These are phyloP conservation scores for Parafenestella ontariensis DNA, from an alignment of 2,329 filamentous ascomycete species.

Conservation along the genomic window DNA sequence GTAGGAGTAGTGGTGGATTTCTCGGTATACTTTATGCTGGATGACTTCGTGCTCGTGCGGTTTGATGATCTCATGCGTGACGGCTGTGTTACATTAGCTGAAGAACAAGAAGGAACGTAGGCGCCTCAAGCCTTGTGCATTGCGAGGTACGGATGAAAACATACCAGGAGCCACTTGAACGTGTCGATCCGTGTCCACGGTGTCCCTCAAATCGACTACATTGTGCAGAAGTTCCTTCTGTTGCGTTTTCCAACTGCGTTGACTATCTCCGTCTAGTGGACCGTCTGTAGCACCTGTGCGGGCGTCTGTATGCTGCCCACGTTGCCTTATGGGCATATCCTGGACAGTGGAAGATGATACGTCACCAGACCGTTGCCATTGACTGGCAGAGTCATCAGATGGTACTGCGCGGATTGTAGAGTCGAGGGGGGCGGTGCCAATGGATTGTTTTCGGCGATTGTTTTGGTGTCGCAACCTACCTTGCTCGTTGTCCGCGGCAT, in stretches of 20 bases:
- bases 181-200: slow-evolving; percentile 49
- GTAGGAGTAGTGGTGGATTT: slow-evolving; percentile 62
- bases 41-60: slow-evolving; percentile 55
- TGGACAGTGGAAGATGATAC: too few relatives aligned
- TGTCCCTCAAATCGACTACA: slow-evolving; percentile 47
- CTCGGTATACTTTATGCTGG: slow-evolving; percentile 58
- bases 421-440: neutral
- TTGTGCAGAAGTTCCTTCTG: slow-evolving; percentile 29
- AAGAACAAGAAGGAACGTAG: neutral
- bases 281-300: neutral
- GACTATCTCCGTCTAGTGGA: neutral
- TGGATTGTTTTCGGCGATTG: neutral
- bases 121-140: neutral
- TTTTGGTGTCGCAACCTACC: neutral
- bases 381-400: slow-evolving; percentile 4
- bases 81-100: slow-evolving; percentile 48
- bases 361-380: too few relatives aligned
- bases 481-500: neutral
- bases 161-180: slow-evolving; percentile 51
- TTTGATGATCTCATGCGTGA: slow-evolving; percentile 58
- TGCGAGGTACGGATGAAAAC: slow-evolving; percentile 2
- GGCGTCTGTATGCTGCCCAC: neutral
- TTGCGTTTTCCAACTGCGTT: neutral
- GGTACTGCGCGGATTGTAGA: slow-evolving; percentile 7
- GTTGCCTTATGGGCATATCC: neutral